These are phyloP conservation scores for Asterochloris sp. DNA, from an alignment of 139 green algal species.

Conservation along the genomic window DNA sequence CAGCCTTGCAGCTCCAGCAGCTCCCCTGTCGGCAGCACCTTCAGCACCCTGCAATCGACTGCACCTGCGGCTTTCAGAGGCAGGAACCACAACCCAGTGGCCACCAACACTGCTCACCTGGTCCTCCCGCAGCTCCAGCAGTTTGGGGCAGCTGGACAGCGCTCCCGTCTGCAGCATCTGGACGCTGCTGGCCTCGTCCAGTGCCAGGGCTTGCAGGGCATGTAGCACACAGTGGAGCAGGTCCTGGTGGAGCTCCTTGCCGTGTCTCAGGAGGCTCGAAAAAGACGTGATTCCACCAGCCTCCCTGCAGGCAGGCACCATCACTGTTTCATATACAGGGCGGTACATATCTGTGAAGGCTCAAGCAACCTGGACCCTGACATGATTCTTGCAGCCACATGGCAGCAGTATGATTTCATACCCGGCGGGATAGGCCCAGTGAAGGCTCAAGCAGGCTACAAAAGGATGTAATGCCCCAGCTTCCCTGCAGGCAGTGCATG, in stretches of 20 bases:
- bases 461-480: not conserved
- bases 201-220: conserved; percentile 11
- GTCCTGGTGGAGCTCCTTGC: not conserved
- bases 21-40: not conserved
- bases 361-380: no score
- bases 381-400: not conserved
- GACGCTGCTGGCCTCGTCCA: conserved; percentile 11
- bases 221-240: conserved; percentile 10
- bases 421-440: not conserved
- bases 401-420: not conserved
- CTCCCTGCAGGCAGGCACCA: conserved; percentile 6
- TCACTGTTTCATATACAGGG: not conserved
- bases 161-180: not conserved
- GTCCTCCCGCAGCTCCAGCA: conserved; percentile 8
- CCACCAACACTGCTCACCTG: not conserved
- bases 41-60: not conserved
- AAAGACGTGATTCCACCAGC: conserved; percentile 10
- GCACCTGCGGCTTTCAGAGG: not conserved
- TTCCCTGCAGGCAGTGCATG: not conserved
- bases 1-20: not conserved
- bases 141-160: conserved; percentile 17
- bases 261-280: not conserved
- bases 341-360: no score
- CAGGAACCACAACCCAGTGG: not conserved
- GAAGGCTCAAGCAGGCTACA: not conserved